Percentiles rank a stretch among this genome's conserved stretches.
Conservation (phyloP, 148 eudicot genomes). For the Rhododendron kiyosumense region DNA sequence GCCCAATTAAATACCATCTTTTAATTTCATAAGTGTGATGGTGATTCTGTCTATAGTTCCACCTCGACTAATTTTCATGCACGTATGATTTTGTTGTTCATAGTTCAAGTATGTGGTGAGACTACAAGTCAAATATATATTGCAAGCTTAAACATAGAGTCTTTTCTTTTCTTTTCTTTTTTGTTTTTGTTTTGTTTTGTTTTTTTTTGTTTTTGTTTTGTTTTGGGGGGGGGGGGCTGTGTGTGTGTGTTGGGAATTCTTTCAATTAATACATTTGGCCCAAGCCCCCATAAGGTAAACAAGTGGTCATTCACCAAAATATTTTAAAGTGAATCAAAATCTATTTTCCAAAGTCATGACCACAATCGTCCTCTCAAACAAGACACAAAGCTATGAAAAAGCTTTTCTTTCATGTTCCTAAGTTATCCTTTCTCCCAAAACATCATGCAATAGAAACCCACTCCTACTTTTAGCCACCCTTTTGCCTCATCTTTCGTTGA, state of each 20-base stretch:
- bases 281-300: not conserved
- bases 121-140: not conserved
- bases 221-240: too few species aligned
- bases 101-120: not conserved
- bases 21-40: not conserved
- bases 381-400: slow-evolving; percentile 8
- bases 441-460: slow-evolving; percentile 14
- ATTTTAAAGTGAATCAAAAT: not conserved
- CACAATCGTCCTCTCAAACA: slow-evolving; percentile 7
- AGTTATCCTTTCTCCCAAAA: slow-evolving; percentile 10
- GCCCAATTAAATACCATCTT: not conserved
- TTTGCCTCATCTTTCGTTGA: slow-evolving; percentile 51
- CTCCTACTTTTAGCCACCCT: slow-evolving; percentile 35
- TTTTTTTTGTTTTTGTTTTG: too few species aligned
- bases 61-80: not conserved
- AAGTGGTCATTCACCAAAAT: not conserved
- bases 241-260: not conserved
- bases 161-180: not conserved
- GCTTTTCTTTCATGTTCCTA: slow-evolving; percentile 8
- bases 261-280: not conserved
- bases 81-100: not conserved
- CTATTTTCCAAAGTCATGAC: slow-evolving; percentile 1
- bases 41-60: not conserved
- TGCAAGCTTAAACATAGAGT: not conserved
- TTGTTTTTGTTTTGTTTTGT: too few species aligned